These are phyloP conservation scores for Pleurotus platypus DNA, from an alignment of 768 basidiomycete genomes.

Conservation along the genomic window DNA sequence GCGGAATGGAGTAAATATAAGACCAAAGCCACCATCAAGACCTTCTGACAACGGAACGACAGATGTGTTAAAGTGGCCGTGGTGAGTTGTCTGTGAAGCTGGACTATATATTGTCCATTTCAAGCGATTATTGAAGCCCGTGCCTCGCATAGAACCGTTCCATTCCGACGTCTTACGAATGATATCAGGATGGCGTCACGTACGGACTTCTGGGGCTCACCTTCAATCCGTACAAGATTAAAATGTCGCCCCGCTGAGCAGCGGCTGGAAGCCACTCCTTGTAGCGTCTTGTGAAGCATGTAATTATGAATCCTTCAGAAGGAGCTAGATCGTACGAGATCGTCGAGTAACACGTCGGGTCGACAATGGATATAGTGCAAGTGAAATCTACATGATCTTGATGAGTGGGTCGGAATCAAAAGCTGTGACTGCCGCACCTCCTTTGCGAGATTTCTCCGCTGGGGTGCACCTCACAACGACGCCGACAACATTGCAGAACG, in stretches of 20 bases:
- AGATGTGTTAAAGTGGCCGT: conserved; percentile 28
- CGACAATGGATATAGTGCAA: conserved; percentile 43
- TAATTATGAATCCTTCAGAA: conserved; percentile 30
- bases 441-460: conserved; percentile 12
- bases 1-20: conserved; percentile 41
- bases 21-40: conserved; percentile 34
- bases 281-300: conserved; percentile 49
- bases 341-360: conserved; percentile 40
- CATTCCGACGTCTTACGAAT: conserved; percentile 28
- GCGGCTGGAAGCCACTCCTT: conserved; percentile 49
- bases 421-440: conserved; percentile 17
- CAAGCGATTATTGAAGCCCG: conserved; percentile 43
- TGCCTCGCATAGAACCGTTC: conserved; percentile 27
- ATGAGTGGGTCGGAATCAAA: background rate
- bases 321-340: conserved; percentile 19
- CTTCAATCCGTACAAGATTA: conserved; percentile 3
- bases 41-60: conserved; percentile 30
- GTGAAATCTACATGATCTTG: conserved; percentile 36
- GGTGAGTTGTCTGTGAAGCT: conserved; percentile 28
- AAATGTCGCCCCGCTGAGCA: background rate
- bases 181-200: background rate
- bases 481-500: conserved; percentile 10
- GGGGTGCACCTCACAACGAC: background rate
- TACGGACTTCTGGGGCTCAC: background rate
- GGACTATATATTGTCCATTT: conserved; percentile 56